A percentile compares a stretch with the other conserved stretches of the same genome.
Evolutionary conservation across 768 basidiomycete genomes (phyloP).

Genomic region (Russula earlei): DNA sequence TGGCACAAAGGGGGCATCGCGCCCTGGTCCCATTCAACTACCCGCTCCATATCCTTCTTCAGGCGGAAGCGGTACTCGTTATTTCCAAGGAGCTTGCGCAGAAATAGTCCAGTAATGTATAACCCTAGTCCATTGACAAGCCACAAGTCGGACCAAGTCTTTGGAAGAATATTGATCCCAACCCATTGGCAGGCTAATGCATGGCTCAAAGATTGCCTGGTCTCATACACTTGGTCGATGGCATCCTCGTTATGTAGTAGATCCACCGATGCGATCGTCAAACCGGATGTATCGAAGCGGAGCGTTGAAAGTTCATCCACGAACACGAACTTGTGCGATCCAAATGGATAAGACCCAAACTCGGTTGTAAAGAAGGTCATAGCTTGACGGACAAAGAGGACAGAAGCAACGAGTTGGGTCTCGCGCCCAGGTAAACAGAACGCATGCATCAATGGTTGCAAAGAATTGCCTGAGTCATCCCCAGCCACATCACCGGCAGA

Average conservation of each 20-base stretch:
- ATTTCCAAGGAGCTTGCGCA: constrained; percentile 81
- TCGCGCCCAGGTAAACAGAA: constrained; percentile 92
- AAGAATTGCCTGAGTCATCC: constrained; percentile 49
- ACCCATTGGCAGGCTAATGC: constrained; percentile 94
- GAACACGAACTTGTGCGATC: constrained; percentile 89
- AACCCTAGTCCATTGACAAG: constrained; percentile 90
- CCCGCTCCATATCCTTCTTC: constrained; percentile 94
- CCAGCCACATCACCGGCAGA: constrained; percentile 51
- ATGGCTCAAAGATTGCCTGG: constrained; percentile 76
- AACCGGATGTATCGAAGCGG: constrained; percentile 76
- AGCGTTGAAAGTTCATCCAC: constrained; percentile 80
- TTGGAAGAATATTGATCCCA: constrained; percentile 91
- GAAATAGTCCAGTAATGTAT: constrained; percentile 82
- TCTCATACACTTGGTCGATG: constrained; percentile 89
- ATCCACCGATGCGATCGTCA: constrained; percentile 73
- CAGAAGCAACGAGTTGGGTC: constrained; percentile 55
- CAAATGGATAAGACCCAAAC: constrained; percentile 93
- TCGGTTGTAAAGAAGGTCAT: constrained; percentile 90
- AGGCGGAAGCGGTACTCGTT: constrained; percentile 95
- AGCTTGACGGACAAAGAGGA: constrained; percentile 70
- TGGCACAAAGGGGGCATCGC: constrained; percentile 90
- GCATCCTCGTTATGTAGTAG: constrained; percentile 80
- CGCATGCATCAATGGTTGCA: constrained; percentile 74
- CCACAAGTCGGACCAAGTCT: constrained; percentile 91
- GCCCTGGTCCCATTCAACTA: constrained; percentile 80